phyloP scores from a whole-genome alignment of 805 yeast species.

The Starmerella geochares region DNA sequence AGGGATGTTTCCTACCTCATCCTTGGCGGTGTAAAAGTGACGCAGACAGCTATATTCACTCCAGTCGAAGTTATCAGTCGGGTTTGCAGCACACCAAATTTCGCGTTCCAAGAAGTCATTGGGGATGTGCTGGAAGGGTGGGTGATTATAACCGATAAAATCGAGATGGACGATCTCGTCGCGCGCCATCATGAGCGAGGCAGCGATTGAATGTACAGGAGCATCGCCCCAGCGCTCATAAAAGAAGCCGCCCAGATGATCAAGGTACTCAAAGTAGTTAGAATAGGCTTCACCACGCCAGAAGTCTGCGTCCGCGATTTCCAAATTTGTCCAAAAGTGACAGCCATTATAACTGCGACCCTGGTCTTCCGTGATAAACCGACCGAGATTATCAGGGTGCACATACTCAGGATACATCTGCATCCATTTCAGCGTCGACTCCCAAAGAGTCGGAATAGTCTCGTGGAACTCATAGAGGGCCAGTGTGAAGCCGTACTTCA shows the following conservation, averaged over 20 bases:
- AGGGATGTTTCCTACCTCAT: constrained; percentile 20
- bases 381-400: constrained; percentile 50
- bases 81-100: constrained; percentile 48
- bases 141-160: constrained; percentile 82
- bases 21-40: constrained; percentile 29
- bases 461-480: constrained; percentile 66
- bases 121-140: constrained; percentile 61
- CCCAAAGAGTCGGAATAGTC: constrained; percentile 77
- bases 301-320: constrained; percentile 74
- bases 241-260: constrained; percentile 71
- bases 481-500: constrained; percentile 79
- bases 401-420: constrained; percentile 42
- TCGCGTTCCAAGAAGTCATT: constrained; percentile 34
- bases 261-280: constrained; percentile 60
- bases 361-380: constrained; percentile 61
- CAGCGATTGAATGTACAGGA: constrained; percentile 83
- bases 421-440: constrained; percentile 41
- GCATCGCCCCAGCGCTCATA: constrained; percentile 98
- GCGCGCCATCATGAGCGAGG: constrained; percentile 59
- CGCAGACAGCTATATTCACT: constrained; percentile 32
- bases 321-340: constrained; percentile 92
- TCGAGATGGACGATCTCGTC: constrained; percentile 80
- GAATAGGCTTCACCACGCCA: constrained; percentile 60
- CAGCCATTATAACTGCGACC: constrained; percentile 66
- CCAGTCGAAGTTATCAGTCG: constrained; percentile 31